Conservation (phyloP, 108 stramenopile species). For the Conticribra guillardii region DNA sequence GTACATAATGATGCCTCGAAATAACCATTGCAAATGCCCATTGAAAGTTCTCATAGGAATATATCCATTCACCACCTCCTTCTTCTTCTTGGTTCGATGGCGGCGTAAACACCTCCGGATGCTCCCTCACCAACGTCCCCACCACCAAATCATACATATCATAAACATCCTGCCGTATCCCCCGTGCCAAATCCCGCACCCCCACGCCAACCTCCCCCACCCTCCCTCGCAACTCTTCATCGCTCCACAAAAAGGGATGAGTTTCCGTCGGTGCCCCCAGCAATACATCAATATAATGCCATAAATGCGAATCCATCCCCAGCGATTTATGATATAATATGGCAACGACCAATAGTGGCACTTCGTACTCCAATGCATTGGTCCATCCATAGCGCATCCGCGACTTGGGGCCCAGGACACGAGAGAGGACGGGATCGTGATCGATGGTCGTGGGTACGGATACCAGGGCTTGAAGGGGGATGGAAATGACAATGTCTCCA, state of each 20-base stretch:
- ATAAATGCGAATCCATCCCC: conserved; percentile 54
- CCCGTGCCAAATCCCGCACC: conserved; percentile 57
- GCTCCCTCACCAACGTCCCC: conserved; percentile 47
- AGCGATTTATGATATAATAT: conserved; percentile 72
- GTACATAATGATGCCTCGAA: conserved; percentile 85
- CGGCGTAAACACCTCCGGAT: conserved; percentile 69
- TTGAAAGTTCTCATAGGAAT: conserved; percentile 73
- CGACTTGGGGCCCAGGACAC: conserved; percentile 62
- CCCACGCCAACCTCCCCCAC: conserved; percentile 40
- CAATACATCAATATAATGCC: conserved; percentile 65
- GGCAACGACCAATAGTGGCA: conserved; percentile 73
- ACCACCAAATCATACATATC: conserved; percentile 73
- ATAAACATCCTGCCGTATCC: conserved; percentile 63
- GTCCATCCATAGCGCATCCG: conserved; percentile 70
- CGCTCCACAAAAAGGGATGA: conserved; percentile 76
- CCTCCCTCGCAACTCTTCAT: conserved; percentile 38
- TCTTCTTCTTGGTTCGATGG: conserved; percentile 36
- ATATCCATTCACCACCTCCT: conserved; percentile 59
- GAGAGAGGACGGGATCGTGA: conserved; percentile 67
- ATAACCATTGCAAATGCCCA: conserved; percentile 90
- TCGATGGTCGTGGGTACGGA: conserved; percentile 78
- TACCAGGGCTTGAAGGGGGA: conserved; percentile 71
- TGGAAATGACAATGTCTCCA: conserved; percentile 74
- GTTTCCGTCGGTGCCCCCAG: conserved; percentile 47
- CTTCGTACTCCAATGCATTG: conserved; percentile 58